phyloP scores from a whole-genome alignment of 176 grass and related monocot genomes.

The Raddia distichophylla region DNA sequence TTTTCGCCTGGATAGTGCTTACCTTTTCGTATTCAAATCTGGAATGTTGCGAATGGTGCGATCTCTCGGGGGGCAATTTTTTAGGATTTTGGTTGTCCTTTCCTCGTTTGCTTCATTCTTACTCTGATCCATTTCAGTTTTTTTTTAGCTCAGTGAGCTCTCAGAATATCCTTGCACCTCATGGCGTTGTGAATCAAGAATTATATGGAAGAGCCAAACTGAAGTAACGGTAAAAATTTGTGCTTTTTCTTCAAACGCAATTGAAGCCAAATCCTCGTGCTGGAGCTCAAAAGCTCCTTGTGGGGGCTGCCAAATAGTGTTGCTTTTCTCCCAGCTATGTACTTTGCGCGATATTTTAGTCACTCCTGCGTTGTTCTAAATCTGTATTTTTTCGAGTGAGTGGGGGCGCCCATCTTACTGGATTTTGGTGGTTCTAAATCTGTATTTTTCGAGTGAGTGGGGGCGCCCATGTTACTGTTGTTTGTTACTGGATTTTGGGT shows the following conservation, averaged over 20 bases:
- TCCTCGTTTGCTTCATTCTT: neutral
- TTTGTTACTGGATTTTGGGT: conserved; percentile 2
- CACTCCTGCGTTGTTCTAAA: conserved; percentile 20
- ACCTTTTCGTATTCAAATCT: neutral
- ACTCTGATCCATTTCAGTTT: neutral
- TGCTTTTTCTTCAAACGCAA: neutral
- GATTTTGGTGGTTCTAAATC: conserved; percentile 14
- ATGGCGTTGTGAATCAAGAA: neutral
- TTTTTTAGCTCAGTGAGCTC: neutral
- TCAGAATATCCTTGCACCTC: neutral
- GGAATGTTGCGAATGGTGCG: neutral
- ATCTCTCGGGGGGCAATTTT: neutral
- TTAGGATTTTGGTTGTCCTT: neutral
- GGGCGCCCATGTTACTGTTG: conserved; percentile 1
- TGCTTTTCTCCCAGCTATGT: conserved; percentile 8
- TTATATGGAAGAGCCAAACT: neutral
- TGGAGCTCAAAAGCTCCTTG: conserved; percentile 14
- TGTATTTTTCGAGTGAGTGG: conserved; percentile 28
- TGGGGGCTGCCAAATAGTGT: conserved; percentile 37
- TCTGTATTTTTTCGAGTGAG: conserved; percentile 31
- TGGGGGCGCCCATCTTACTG: conserved; percentile 9
- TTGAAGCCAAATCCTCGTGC: conserved; percentile 19
- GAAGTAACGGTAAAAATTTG: neutral
- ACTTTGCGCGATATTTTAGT: conserved; percentile 32
- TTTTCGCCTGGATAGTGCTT: neutral